phyloP scores from a whole-genome alignment of 306 rosid genomes.

The Begonia loranthoides region DNA sequence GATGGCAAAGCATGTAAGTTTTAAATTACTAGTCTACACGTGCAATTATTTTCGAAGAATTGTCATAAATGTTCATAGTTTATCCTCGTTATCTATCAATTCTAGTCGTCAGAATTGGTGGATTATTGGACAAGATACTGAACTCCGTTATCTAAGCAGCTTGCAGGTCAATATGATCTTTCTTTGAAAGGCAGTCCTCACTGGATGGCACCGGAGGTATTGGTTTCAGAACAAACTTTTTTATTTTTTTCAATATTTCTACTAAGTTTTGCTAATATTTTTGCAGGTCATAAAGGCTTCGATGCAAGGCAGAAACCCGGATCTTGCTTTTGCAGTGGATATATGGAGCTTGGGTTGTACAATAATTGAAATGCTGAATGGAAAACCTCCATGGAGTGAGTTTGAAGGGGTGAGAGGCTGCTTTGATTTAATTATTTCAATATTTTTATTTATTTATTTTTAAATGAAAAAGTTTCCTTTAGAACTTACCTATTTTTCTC shows the following conservation, averaged over 20 bases:
- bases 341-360: slow-evolving; percentile 99
- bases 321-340: slow-evolving; percentile 72
- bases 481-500: slow-evolving; percentile 1
- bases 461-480: too few relatives aligned
- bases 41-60: too few relatives aligned
- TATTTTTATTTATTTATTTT: too few relatives aligned
- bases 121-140: slow-evolving; percentile 1
- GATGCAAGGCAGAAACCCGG: slow-evolving; percentile 43
- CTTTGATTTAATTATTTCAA: not conserved
- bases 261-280: slow-evolving; percentile 10
- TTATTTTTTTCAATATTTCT: slow-evolving; percentile 5
- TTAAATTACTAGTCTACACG: not conserved
- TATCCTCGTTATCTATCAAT: too few relatives aligned
- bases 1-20: slow-evolving; percentile 84
- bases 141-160: slow-evolving; percentile 30
- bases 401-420: slow-evolving; percentile 50
- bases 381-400: slow-evolving; percentile 91
- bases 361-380: slow-evolving; percentile 81
- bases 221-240: slow-evolving; percentile 6
- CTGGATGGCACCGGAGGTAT: slow-evolving; percentile 99
- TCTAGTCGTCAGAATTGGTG: too few relatives aligned
- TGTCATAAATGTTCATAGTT: too few relatives aligned
- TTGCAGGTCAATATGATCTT: slow-evolving; percentile 57
- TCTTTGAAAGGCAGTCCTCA: slow-evolving; percentile 94
- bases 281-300: slow-evolving; percentile 79